Evolutionary conservation across 345 rosid species (phyloP).

Genomic region (Salix arbutifolia): DNA sequence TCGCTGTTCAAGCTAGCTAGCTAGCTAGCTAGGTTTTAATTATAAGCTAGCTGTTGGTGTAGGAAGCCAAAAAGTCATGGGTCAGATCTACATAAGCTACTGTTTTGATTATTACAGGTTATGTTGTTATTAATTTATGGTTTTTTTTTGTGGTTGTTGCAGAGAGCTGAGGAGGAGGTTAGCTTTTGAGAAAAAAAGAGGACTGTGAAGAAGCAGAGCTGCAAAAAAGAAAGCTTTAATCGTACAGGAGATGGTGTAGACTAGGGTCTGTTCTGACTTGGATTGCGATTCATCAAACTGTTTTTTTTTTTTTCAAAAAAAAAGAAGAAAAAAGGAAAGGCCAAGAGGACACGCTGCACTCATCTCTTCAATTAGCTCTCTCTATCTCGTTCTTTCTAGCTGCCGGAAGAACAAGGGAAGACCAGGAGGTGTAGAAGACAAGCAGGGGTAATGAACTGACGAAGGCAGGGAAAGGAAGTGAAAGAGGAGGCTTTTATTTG

Average conservation of each 20-base stretch:
- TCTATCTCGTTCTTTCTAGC: constrained; percentile 14
- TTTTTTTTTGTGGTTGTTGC: constrained; percentile 21
- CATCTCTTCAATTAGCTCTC: constrained; percentile 22
- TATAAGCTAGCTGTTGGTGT: background rate
- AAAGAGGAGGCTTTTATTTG: constrained; percentile 25
- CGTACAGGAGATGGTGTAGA: constrained; percentile 29
- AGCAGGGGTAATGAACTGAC: background rate
- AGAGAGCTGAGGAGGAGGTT: constrained; percentile 46
- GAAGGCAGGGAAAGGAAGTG: background rate
- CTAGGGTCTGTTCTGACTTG: constrained; percentile 57
- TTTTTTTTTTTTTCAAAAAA: background rate
- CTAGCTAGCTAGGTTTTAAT: too few species aligned
- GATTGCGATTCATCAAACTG: constrained; percentile 67
- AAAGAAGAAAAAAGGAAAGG: constrained; percentile 21
- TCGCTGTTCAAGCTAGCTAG: too few species aligned
- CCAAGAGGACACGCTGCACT: constrained; percentile 30
- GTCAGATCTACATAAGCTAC: constrained; percentile 1
- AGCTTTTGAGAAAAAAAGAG: constrained; percentile 52
- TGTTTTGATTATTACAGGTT: background rate
- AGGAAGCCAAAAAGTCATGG: background rate
- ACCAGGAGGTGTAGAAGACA: background rate
- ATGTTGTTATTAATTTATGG: constrained; percentile 16
- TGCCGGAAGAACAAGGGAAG: background rate
- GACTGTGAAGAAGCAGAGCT: constrained; percentile 19
- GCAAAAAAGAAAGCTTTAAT: constrained; percentile 47